phyloP scores from a whole-genome alignment of 176 grass and related monocot genomes.

The Oryza brachyantha region DNA sequence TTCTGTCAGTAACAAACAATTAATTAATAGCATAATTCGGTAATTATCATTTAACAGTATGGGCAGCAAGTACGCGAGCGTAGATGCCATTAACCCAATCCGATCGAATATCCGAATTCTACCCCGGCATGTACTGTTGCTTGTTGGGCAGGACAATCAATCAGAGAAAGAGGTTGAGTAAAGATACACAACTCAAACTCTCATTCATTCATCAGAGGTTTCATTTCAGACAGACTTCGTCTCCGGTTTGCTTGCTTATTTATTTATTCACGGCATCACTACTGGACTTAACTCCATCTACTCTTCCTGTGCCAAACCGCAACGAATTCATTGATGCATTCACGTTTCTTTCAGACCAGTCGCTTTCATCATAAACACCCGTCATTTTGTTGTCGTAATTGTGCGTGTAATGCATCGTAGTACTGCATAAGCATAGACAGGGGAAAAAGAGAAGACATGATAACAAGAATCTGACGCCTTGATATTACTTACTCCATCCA shows the following conservation, averaged over 20 bases:
- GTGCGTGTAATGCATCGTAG: neutral
- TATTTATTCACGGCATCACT: slow-evolving; percentile 24
- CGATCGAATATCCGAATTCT: neutral
- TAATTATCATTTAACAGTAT: too few species aligned
- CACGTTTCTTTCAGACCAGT: neutral
- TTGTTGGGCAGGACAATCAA: slow-evolving; percentile 2
- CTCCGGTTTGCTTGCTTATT: slow-evolving; percentile 7
- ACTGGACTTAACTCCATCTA: neutral
- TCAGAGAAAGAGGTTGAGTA: slow-evolving; percentile 11
- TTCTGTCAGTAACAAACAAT: neutral
- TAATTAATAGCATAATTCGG: neutral
- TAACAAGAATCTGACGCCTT: neutral
- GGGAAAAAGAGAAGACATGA: neutral
- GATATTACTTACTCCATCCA: too few species aligned
- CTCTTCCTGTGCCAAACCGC: neutral
- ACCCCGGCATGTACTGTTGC: neutral
- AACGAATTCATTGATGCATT: neutral
- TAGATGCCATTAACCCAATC: neutral
- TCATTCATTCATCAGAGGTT: too few species aligned
- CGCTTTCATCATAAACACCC: slow-evolving; percentile 10
- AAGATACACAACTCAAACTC: neutral
- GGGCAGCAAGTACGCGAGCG: neutral
- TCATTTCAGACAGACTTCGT: too few species aligned
- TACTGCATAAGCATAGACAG: too few species aligned
- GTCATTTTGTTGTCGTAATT: neutral